Evolutionary conservation across 495 filamentous ascomycete species (phyloP), one percentile per base, ranked within the genome.

Genomic region (Hyaloscypha finlandica): DNA sequence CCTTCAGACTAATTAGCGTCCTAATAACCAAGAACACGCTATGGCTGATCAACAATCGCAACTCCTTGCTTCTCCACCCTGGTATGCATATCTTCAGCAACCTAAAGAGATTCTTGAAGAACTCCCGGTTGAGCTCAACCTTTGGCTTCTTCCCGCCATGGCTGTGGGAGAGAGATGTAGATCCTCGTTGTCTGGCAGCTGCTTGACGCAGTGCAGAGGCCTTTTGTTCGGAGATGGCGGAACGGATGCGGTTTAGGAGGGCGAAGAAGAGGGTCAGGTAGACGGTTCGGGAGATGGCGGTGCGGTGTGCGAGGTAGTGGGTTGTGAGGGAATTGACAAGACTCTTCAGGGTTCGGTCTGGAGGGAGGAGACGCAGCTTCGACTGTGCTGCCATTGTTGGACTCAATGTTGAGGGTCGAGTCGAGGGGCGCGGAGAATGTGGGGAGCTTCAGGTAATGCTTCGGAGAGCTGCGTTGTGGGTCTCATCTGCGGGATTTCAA

Each of bases 101-200:
- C 37, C 88, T 83, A 67, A 93, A 81, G 71, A 99, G 75, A 67
- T 90, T 92, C 74, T 88, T 88, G 80, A 99, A 96, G 83, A 99
- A 99, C 76, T 98, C 95, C 63, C 92, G 85, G 72, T 99, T 97
- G 57, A 99, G 80, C 80, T 96, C 95, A 20, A 97, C 92, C 79
- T 91, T 93, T 81, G 93, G 94, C 74, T 85, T 86, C 68, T 83
- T 83, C 19, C 35, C 29, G 22, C 56, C 33, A 59, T 59, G 29
- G 12, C 65, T 73, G 31, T 74, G 71, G 16, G 72, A 78, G n/a
- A 77, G 76, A 6, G 73, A 77, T 48, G 86, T 89, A 6, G 77
- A 81, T 19, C 82, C 81, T 20, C 82, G 83, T 67, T 81, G 80
- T 33, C 86, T 86, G 66, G 86, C 75, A 70, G 87, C 86, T 2